Evolutionary conservation across 352 stramenopile genomes (phyloP).

Genomic region (Peronospora belbahrii): DNA sequence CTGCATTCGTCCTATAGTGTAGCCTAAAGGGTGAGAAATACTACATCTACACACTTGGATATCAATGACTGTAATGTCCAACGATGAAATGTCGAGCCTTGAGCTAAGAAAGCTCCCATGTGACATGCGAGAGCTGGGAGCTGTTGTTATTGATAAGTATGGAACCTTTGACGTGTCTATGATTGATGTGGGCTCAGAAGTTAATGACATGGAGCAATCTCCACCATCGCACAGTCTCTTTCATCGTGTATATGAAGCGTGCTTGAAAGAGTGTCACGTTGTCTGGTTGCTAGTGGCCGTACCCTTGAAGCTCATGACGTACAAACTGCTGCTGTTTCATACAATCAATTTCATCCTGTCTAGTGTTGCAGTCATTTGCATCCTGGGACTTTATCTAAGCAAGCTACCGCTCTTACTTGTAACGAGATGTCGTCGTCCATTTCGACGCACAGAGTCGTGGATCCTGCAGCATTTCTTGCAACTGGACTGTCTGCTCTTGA

Average conservation of each 20-base stretch:
- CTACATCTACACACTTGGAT: no score
- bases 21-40: no score
- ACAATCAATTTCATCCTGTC: constrained; percentile 41
- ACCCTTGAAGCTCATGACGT: constrained; percentile 47
- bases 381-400: constrained; percentile 16
- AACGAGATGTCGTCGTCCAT: neutral
- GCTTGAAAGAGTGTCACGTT: constrained; percentile 39
- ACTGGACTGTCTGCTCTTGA: constrained; percentile 47
- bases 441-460: constrained; percentile 23
- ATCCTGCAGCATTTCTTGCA: constrained; percentile 33
- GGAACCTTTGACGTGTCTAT: constrained; percentile 65
- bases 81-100: constrained; percentile 7
- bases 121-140: constrained; percentile 7
- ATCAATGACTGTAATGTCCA: constrained; percentile 13
- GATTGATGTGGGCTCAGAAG: constrained; percentile 49
- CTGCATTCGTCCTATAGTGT: no score
- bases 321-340: constrained; percentile 56
- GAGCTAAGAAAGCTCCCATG: constrained; percentile 9
- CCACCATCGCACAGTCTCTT: neutral
- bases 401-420: constrained; percentile 18
- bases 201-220: neutral
- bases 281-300: constrained; percentile 44
- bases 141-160: constrained; percentile 42
- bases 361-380: constrained; percentile 21
- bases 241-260: neutral